Evolutionary conservation across 1,284 basidiomycete species (phyloP), one percentile per base, ranked within the genome.

Genomic region (Amylostereum areolatum): DNA sequence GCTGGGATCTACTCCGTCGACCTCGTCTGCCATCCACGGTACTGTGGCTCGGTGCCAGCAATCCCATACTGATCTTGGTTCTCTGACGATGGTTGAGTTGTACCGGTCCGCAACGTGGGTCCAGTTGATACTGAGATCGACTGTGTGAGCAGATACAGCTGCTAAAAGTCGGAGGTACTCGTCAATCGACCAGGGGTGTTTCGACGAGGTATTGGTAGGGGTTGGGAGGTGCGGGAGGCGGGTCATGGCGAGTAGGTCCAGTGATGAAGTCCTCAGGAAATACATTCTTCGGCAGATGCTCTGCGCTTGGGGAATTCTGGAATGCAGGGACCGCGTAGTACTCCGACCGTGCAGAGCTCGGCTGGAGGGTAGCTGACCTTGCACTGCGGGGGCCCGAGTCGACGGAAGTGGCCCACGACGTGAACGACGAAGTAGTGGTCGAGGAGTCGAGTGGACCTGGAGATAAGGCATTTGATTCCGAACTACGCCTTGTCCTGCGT

Each of bases 41-140:
- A 56, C 51, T 3, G 42, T 28, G 41, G 43, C 52, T 6, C 55
- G 54, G 24, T 56, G 55, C 51, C 54, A 56, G 32, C 55, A 56
- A 42, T 56, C 55, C 55, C 55, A 56, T 18, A 51, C n/a, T 25
- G 37, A 46, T 18, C 46, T 44, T 24, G 37, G 34, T 28, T 46
- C 48, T 37, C 50, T 48, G 46, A 42, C 53, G 37, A 39, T 39
- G 27, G 37, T 18, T 25, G 37, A 39, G 37, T 39, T 39, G 37
- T 18, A 39, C 37, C 27, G n/a, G 7, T 12, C 37, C 12, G 37
- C 27, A 7, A 39, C 37, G 37, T 18, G 37, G 7, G 27, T 25
- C 37, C 37, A 39, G 6, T 25, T 25, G 12, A 25, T 5, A 25
- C n/a, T 12, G 12, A 18, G 37, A 7, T 12, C 5, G 7, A 25